phyloP scores from a whole-genome alignment of 768 basidiomycete genomes.

The Obba rivulosa region DNA sequence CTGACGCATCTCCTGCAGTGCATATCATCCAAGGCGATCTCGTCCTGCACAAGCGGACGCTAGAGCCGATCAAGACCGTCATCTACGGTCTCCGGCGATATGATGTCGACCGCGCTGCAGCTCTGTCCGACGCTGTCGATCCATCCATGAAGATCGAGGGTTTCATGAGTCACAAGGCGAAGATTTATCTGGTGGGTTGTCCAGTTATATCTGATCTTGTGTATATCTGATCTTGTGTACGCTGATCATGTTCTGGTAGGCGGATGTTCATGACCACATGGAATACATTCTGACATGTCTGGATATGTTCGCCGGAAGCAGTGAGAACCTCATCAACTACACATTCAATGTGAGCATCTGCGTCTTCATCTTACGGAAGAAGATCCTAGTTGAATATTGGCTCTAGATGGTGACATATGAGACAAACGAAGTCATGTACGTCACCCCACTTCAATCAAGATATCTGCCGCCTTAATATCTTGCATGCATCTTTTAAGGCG shows the following conservation, averaged over 20 bases:
- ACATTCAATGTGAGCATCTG: constrained; percentile 55
- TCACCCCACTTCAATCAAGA: neutral
- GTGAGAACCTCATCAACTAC: constrained; percentile 68
- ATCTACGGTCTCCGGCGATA: constrained; percentile 66
- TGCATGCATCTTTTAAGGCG: constrained; percentile 50
- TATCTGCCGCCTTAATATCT: neutral
- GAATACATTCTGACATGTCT: constrained; percentile 64
- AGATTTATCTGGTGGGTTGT: constrained; percentile 55
- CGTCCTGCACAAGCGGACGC: constrained; percentile 65
- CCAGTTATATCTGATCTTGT: neutral
- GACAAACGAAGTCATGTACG: constrained; percentile 71
- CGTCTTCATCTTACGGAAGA: neutral
- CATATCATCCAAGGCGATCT: constrained; percentile 76
- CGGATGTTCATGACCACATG: constrained; percentile 74
- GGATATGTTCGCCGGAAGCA: constrained; percentile 68
- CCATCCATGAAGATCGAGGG: constrained; percentile 39
- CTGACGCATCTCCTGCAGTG: constrained; percentile 32
- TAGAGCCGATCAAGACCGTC: constrained; percentile 66
- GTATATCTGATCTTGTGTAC: neutral
- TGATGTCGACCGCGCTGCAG: constrained; percentile 61
- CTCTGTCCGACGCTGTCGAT: constrained; percentile 38
- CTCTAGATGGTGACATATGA: constrained; percentile 64
- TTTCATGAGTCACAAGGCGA: constrained; percentile 63
- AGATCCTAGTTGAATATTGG: neutral
- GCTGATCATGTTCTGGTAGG: constrained; percentile 30